Evolutionary conservation across 2,329 filamentous ascomycete species (phyloP).

Genomic region (Diaporthe ampelina): DNA sequence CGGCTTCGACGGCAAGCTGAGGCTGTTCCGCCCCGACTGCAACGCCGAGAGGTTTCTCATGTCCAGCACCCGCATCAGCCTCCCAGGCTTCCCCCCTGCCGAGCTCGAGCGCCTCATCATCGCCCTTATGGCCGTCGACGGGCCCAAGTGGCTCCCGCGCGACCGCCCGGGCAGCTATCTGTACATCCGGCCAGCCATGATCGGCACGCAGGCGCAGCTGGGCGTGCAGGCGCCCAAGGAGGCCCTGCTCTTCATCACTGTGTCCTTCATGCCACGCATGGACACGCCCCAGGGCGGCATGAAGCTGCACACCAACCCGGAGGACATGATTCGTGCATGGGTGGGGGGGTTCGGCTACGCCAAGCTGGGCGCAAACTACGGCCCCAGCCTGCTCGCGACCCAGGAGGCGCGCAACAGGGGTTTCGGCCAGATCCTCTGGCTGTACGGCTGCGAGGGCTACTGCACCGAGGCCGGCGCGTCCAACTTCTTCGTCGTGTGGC

Average conservation of each 20-base stretch:
- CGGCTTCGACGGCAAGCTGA: slow-evolving; percentile 80
- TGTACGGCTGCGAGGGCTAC: slow-evolving; percentile 82
- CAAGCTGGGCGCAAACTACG: slow-evolving; percentile 95
- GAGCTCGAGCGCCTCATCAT: slow-evolving; percentile 82
- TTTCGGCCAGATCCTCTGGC: slow-evolving; percentile 94
- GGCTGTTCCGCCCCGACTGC: slow-evolving; percentile 82
- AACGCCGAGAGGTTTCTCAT: slow-evolving; percentile 77
- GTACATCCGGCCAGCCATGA: slow-evolving; percentile 89
- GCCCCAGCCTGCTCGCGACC: slow-evolving; percentile 84
- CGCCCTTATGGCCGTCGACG: slow-evolving; percentile 80
- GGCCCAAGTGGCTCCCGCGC: slow-evolving; percentile 83
- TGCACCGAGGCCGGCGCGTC: slow-evolving; percentile 93
- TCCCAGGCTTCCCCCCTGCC: slow-evolving; percentile 79
- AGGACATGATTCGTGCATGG: slow-evolving; percentile 92
- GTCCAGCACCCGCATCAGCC: slow-evolving; percentile 75
- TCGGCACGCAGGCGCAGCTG: slow-evolving; percentile 84
- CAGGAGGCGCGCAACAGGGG: slow-evolving; percentile 79
- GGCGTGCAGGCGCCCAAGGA: slow-evolving; percentile 85
- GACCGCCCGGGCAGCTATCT: slow-evolving; percentile 78
- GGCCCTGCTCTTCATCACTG: slow-evolving; percentile 90
- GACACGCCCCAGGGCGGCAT: slow-evolving; percentile 69
- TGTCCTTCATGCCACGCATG: slow-evolving; percentile 72
- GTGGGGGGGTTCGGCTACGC: slow-evolving; percentile 93
- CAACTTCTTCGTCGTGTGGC: slow-evolving; percentile 93
- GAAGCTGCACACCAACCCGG: slow-evolving; percentile 81